Evolutionary conservation across 352 stramenopile species (phyloP).

Genomic region (Pythium myriotylum): DNA sequence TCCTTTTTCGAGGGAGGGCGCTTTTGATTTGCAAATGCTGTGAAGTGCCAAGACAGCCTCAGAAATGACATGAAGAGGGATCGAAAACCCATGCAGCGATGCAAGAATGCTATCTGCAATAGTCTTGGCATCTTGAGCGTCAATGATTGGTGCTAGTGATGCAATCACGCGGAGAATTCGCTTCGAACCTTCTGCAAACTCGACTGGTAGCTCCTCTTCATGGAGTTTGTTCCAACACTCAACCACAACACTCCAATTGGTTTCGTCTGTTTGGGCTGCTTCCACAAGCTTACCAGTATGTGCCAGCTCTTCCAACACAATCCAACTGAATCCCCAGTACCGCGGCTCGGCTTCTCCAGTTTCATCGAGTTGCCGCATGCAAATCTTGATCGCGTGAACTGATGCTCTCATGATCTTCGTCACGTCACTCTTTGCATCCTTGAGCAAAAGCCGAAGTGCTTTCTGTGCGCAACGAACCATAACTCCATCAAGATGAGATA

Average conservation of each 20-base stretch:
- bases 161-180: slow-evolving; percentile 84
- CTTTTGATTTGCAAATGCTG: slow-evolving; percentile 80
- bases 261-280: slow-evolving; percentile 50
- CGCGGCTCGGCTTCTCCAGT: slow-evolving; percentile 40
- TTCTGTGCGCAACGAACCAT: slow-evolving; percentile 81
- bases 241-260: slow-evolving; percentile 72
- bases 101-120: slow-evolving; percentile 75
- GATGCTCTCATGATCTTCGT: slow-evolving; percentile 59
- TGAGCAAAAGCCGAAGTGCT: slow-evolving; percentile 66
- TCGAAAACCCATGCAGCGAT: slow-evolving; percentile 74
- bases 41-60: slow-evolving; percentile 74
- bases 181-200: slow-evolving; percentile 79
- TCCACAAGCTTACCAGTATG: slow-evolving; percentile 62
- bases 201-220: slow-evolving; percentile 56
- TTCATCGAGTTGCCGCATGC: slow-evolving; percentile 40
- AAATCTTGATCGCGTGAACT: slow-evolving; percentile 67
- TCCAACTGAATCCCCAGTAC: slow-evolving; percentile 86
- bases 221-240: slow-evolving; percentile 83
- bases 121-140: slow-evolving; percentile 71
- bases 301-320: slow-evolving; percentile 79
- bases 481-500: slow-evolving; percentile 74
- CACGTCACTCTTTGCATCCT: slow-evolving; percentile 59
- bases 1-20: slow-evolving; percentile 50
- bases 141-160: slow-evolving; percentile 69
- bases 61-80: slow-evolving; percentile 77